These are phyloP conservation scores for Rhododendron kiyosumense DNA, from an alignment of 148 eudicot genomes.

Conservation along the genomic window DNA sequence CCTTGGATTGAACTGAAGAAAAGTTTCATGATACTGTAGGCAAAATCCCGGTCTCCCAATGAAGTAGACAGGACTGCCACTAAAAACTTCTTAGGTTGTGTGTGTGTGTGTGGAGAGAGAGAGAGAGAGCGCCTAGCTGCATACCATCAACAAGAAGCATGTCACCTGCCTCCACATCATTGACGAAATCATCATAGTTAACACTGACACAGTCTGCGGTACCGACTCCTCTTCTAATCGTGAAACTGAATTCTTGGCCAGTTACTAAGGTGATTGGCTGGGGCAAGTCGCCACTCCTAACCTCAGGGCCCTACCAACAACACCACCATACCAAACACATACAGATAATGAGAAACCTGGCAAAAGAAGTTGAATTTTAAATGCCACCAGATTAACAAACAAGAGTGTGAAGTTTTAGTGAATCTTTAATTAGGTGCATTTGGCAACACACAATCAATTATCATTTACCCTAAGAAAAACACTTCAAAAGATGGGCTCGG, in stretches of 20 bases:
- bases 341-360: background rate
- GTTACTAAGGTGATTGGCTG: slow-evolving; percentile 70
- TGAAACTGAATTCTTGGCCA: slow-evolving; percentile 94
- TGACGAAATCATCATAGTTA: slow-evolving; percentile 96
- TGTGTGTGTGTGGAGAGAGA: background rate
- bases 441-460: background rate
- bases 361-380: background rate
- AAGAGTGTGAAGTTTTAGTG: background rate
- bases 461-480: background rate
- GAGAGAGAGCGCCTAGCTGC: background rate
- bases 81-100: background rate
- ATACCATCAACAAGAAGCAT: slow-evolving; percentile 96
- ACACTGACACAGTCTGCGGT: slow-evolving; percentile 87
- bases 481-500: background rate
- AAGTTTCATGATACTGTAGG: background rate
- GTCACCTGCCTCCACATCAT: slow-evolving; percentile 93
- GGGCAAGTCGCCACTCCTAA: slow-evolving; percentile 98
- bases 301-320: slow-evolving; percentile 86
- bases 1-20: background rate
- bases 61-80: background rate
- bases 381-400: background rate
- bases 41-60: background rate
- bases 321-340: background rate
- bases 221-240: slow-evolving; percentile 92
- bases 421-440: background rate